Percentiles rank a stretch among this genome's conserved stretches.
These are phyloP conservation scores for Ulmus americana DNA, from an alignment of 331 rosid genomes.

Conservation along the genomic window DNA sequence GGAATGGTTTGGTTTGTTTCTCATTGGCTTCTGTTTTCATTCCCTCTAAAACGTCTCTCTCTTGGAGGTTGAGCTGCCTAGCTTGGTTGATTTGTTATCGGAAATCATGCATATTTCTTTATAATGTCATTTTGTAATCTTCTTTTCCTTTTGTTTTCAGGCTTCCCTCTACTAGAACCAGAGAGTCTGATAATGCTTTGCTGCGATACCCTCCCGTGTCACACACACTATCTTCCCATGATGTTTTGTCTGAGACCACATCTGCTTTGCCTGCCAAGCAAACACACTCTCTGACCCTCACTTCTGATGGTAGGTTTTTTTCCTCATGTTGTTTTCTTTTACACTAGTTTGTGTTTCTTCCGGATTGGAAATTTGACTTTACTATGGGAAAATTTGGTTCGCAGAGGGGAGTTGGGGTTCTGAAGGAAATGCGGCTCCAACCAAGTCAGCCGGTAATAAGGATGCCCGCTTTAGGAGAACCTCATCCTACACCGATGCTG, in stretches of 20 bases:
- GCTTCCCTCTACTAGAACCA: conserved; percentile 28
- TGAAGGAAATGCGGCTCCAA: conserved; percentile 28
- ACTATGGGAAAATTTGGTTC: not conserved
- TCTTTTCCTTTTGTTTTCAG: conserved; percentile 28
- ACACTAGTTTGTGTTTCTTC: not conserved
- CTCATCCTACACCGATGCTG: conserved; percentile 47
- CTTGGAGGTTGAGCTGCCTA: not conserved
- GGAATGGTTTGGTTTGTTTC: not conserved
- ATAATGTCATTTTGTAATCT: not conserved
- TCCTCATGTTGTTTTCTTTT: not conserved
- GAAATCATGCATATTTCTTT: not conserved
- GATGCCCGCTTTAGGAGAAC: conserved; percentile 46
- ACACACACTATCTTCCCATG: conserved; percentile 49
- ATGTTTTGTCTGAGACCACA: conserved; percentile 46
- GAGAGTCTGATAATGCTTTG: conserved; percentile 46
- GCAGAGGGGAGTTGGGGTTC: conserved; percentile 33
- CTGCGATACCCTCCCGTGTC: conserved; percentile 41
- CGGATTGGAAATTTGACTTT: not conserved
- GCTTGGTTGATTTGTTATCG: not conserved
- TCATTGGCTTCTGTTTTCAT: not conserved
- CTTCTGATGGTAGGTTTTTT: conserved; percentile 34
- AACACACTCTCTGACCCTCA: conserved; percentile 22
- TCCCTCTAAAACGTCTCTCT: not conserved
- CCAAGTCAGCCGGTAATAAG: conserved; percentile 41
- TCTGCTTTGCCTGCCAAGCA: conserved; percentile 36